These are phyloP conservation scores for Zasmidium angulare DNA, from an alignment of 2,329 filamentous ascomycete genomes.

Conservation along the genomic window DNA sequence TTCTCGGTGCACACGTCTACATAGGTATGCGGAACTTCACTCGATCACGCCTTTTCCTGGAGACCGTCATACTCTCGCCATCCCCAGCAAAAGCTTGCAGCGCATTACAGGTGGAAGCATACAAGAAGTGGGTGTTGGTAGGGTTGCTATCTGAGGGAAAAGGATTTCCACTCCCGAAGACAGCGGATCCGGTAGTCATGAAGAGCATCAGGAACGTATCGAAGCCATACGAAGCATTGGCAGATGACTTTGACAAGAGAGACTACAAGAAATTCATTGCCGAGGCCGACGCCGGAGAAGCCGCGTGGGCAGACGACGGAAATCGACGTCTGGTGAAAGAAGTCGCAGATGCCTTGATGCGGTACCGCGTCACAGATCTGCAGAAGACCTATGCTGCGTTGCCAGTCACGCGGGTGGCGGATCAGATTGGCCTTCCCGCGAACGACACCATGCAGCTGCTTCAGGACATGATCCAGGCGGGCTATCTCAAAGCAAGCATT, in stretches of 20 bases:
- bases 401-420: constrained; percentile 55
- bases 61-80: constrained; percentile 63
- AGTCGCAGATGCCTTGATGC: constrained; percentile 69
- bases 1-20: constrained; percentile 50
- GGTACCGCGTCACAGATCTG: constrained; percentile 72
- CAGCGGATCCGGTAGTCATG: constrained; percentile 53
- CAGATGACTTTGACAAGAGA: constrained; percentile 64
- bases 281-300: constrained; percentile 61
- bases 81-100: constrained; percentile 65
- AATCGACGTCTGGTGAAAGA: constrained; percentile 71
- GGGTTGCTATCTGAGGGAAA: constrained; percentile 70
- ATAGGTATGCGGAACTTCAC: constrained; percentile 44
- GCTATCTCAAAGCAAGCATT: constrained; percentile 53
- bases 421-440: constrained; percentile 50
- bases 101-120: constrained; percentile 76
- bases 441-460: constrained; percentile 56
- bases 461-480: constrained; percentile 52
- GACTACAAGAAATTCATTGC: constrained; percentile 60
- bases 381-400: constrained; percentile 69
- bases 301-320: constrained; percentile 58
- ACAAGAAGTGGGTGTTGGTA: constrained; percentile 86
- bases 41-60: constrained; percentile 48
- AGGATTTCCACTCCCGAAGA: constrained; percentile 56
- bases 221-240: constrained; percentile 70
- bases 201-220: constrained; percentile 60